Conservation (phyloP, 768 basidiomycete genomes). For the Suillus weaverae region DNA sequence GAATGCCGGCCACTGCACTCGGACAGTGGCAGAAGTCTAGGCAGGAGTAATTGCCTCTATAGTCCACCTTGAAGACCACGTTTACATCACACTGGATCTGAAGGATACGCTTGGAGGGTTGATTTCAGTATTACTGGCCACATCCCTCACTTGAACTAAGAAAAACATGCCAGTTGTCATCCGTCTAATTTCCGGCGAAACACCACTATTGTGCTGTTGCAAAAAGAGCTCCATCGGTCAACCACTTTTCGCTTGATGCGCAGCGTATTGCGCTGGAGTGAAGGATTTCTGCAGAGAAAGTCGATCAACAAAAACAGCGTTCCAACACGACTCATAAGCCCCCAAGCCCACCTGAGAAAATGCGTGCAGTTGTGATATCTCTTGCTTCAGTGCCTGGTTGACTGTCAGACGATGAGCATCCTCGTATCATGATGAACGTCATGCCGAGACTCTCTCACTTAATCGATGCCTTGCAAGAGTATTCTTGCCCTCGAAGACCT, state of each 20-base stretch:
- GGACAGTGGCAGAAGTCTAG: background rate
- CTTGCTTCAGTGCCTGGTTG: slow-evolving; percentile 69
- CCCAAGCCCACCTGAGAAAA: slow-evolving; percentile 71
- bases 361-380: slow-evolving; percentile 82
- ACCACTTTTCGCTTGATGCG: slow-evolving; percentile 38
- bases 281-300: slow-evolving; percentile 60
- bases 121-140: background rate
- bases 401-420: slow-evolving; percentile 43
- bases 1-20: background rate
- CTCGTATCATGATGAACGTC: slow-evolving; percentile 4
- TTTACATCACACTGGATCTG: background rate
- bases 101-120: background rate
- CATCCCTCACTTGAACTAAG: background rate
- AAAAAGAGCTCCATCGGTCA: slow-evolving; percentile 9
- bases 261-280: slow-evolving; percentile 67
- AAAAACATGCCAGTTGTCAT: background rate
- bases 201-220: background rate
- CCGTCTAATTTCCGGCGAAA: background rate
- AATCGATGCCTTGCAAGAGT: slow-evolving; percentile 76
- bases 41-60: background rate
- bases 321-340: background rate
- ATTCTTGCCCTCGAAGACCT: slow-evolving; percentile 78
- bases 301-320: background rate
- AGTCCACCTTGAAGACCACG: background rate
- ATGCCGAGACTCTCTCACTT: slow-evolving; percentile 42